Percentiles rank a stretch among this genome's conserved stretches.
These are phyloP conservation scores for Paraphaeosphaeria sporulosa DNA, from an alignment of 2,329 filamentous ascomycete species.

Conservation along the genomic window DNA sequence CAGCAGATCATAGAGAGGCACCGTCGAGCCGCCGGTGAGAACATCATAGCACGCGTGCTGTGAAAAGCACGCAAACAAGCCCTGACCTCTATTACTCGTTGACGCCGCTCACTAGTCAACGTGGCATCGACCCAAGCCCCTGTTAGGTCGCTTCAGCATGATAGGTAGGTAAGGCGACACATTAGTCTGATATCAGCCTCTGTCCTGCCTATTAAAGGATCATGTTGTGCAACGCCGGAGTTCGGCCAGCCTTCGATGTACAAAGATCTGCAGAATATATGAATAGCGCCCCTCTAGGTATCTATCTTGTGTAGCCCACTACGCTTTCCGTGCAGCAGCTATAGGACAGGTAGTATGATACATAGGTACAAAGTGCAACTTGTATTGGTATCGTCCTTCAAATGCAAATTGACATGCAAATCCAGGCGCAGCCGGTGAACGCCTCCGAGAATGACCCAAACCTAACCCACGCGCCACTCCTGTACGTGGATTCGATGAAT, in stretches of 20 bases:
- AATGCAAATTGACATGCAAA: background rate
- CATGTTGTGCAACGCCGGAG: constrained; percentile 1
- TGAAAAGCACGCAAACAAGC: background rate
- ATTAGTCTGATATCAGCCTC: constrained; percentile 10
- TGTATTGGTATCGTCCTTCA: constrained; percentile 15
- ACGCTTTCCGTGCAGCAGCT: constrained; percentile 1
- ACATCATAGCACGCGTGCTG: constrained; percentile 6
- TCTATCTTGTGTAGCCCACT: constrained; percentile 15
- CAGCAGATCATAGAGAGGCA: background rate
- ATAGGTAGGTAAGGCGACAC: background rate
- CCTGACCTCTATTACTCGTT: background rate
- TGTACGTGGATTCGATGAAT: background rate
- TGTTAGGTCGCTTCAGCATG: background rate
- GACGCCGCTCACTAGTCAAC: background rate
- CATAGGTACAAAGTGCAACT: constrained; percentile 10
- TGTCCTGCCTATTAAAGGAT: constrained; percentile 1
- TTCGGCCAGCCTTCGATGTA: background rate
- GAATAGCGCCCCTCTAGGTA: constrained; percentile 13
- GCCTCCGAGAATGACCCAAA: constrained; percentile 1
- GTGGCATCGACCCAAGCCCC: constrained; percentile 12
- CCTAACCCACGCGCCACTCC: background rate
- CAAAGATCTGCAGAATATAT: background rate
- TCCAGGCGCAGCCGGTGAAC: background rate
- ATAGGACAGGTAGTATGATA: background rate
- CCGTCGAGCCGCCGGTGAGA: background rate